A percentile compares a stretch with the other conserved stretches of the same genome.
Conservation (phyloP, 352 stramenopile genomes). For the Phytophthora agathidicida region DNA sequence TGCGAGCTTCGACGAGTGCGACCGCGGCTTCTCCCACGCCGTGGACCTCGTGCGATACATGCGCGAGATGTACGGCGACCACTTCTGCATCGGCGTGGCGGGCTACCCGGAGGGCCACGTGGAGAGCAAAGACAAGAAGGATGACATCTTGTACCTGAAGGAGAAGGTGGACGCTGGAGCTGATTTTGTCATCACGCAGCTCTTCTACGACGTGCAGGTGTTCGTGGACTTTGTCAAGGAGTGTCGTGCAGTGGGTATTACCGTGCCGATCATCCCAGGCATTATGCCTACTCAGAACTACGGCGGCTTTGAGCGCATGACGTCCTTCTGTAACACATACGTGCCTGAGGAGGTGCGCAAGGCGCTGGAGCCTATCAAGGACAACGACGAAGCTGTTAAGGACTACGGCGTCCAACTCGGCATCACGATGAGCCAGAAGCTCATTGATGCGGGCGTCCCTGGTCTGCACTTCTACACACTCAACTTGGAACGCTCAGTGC, state of each 20-base stretch:
- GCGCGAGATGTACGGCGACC: slow-evolving; percentile 92
- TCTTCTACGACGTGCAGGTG: slow-evolving; percentile 98
- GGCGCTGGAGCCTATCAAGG: slow-evolving; percentile 93
- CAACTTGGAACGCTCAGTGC: slow-evolving; percentile 92
- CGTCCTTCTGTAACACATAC: slow-evolving; percentile 95
- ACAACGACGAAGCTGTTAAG: slow-evolving; percentile 97
- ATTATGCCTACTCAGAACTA: slow-evolving; percentile 99
- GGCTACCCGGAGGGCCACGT: slow-evolving; percentile 98
- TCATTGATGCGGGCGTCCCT: slow-evolving; percentile 89
- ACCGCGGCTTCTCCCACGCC: slow-evolving; percentile 94
- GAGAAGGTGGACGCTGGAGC: slow-evolving; percentile 97
- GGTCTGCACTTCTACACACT: slow-evolving; percentile 96
- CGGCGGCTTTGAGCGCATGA: slow-evolving; percentile 98
- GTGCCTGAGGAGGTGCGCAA: slow-evolving; percentile 89
- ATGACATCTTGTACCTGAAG: slow-evolving; percentile 98
- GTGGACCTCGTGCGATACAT: slow-evolving; percentile 98
- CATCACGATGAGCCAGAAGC: slow-evolving; percentile 93
- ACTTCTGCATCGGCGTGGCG: slow-evolving; percentile 97
- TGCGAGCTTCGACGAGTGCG: slow-evolving; percentile 87
- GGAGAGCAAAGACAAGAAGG: slow-evolving; percentile 86
- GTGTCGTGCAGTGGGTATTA: slow-evolving; percentile 91
- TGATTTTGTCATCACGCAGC: slow-evolving; percentile 99
- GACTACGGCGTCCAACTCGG: slow-evolving; percentile 95
- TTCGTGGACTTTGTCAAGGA: slow-evolving; percentile 95
- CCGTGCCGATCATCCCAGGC: slow-evolving; percentile 96